Conservation (phyloP, 2,329 filamentous ascomycete species). For the Cercospora janseana region DNA sequence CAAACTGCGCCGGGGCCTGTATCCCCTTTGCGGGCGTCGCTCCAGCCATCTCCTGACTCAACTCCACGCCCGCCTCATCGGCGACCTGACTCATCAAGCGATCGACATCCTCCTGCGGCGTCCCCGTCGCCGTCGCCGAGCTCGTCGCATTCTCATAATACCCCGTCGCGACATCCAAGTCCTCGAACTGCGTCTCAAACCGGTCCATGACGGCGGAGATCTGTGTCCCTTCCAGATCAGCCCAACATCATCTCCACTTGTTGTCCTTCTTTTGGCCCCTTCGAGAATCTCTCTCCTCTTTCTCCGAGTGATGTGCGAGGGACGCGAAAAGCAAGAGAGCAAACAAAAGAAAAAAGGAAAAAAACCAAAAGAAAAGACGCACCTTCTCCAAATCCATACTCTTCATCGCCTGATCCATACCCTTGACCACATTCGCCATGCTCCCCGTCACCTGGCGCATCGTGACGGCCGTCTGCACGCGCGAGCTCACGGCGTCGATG, state of each 20-base stretch:
- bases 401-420: slow-evolving; percentile 63
- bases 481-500: slow-evolving; percentile 59
- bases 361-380: slow-evolving; percentile 18
- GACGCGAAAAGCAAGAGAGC: neutral
- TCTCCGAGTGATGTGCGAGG: too few species aligned
- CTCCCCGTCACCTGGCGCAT: slow-evolving; percentile 61
- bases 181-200: slow-evolving; percentile 59
- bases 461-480: slow-evolving; percentile 63
- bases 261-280: too few species aligned
- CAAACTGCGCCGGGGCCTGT: slow-evolving; percentile 56
- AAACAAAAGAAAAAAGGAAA: neutral
- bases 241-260: neutral
- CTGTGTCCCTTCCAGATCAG: slow-evolving; percentile 35
- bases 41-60: slow-evolving; percentile 69
- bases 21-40: slow-evolving; percentile 55
- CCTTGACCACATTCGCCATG: slow-evolving; percentile 62
- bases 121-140: slow-evolving; percentile 71
- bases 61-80: slow-evolving; percentile 81
- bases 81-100: slow-evolving; percentile 80
- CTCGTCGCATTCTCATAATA: slow-evolving; percentile 86
- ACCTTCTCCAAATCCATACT: slow-evolving; percentile 63
- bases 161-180: slow-evolving; percentile 54
- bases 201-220: slow-evolving; percentile 66
- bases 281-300: too few species aligned
- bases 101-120: slow-evolving; percentile 80